Percentiles rank a stretch among this genome's conserved stretches.
Conservation (phyloP, 2,329 filamentous ascomycete genomes). For the Colletotrichum tabaci region DNA sequence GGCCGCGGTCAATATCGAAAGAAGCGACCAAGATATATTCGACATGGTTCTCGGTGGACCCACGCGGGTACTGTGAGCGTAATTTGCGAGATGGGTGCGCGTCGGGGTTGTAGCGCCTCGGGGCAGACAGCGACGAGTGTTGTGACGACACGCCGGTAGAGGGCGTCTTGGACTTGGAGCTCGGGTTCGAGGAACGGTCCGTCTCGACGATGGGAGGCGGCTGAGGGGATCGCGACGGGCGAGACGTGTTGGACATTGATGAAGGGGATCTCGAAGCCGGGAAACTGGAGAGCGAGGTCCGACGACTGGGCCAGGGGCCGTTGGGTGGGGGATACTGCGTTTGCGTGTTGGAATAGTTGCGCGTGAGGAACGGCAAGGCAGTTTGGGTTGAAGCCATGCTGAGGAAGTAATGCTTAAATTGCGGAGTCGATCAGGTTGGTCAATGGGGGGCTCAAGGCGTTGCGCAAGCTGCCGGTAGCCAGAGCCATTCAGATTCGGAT, state of each 20-base stretch:
- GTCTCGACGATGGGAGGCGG: constrained; percentile 62
- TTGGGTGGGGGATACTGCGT: constrained; percentile 52
- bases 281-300: constrained; percentile 76
- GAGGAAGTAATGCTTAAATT: constrained; percentile 27
- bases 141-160: constrained; percentile 72
- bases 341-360: constrained; percentile 55
- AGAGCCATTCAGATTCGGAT: constrained; percentile 36
- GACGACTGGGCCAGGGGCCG: constrained; percentile 52
- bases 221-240: constrained; percentile 70
- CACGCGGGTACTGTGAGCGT: constrained; percentile 83
- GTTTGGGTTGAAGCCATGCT: constrained; percentile 59
- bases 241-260: constrained; percentile 68
- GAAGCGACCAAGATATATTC: constrained; percentile 98
- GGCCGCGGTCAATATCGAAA: constrained; percentile 96
- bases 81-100: constrained; percentile 69
- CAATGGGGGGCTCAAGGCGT: constrained; percentile 23
- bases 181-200: constrained; percentile 72
- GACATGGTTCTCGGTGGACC: constrained; percentile 89
- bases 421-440: constrained; percentile 36
- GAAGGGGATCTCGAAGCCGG: constrained; percentile 72
- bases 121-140: constrained; percentile 71
- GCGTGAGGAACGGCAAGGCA: constrained; percentile 59
- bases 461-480: constrained; percentile 36
- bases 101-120: constrained; percentile 65
- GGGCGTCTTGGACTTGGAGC: constrained; percentile 72